Evolutionary conservation across 768 basidiomycete species (phyloP).

Genomic region (Russula vinacea): DNA sequence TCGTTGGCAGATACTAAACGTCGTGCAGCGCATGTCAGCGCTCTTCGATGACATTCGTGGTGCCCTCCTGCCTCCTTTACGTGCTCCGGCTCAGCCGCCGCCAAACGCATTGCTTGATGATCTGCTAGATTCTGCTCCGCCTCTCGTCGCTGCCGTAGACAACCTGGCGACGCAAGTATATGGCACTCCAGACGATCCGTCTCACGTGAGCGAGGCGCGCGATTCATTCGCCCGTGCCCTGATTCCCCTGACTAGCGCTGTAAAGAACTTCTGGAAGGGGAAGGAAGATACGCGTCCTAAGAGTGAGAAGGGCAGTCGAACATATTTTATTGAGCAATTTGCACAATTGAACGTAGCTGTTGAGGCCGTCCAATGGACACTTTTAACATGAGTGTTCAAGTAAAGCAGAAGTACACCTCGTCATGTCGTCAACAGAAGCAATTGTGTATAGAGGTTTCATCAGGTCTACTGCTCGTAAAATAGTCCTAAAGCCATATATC

Average conservation of each 20-base stretch:
- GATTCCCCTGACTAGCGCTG: slow-evolving; percentile 6
- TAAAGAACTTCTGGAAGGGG: slow-evolving; percentile 25
- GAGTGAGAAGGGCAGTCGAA: slow-evolving; percentile 11
- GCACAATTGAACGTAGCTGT: slow-evolving; percentile 20
- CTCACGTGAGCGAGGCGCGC: slow-evolving; percentile 13
- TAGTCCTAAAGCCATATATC: no score
- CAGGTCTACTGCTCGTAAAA: not conserved
- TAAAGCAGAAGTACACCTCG: not conserved
- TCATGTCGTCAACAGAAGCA: slow-evolving; percentile 1
- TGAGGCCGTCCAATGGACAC: slow-evolving; percentile 14
- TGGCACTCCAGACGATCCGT: slow-evolving; percentile 1
- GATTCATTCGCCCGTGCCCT: slow-evolving; percentile 24
- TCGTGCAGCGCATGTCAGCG: slow-evolving; percentile 11
- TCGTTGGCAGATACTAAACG: slow-evolving; percentile 12
- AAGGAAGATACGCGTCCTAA: slow-evolving; percentile 13
- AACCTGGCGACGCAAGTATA: slow-evolving; percentile 24
- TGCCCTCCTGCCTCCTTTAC: slow-evolving; percentile 8
- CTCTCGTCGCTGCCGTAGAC: slow-evolving; percentile 25
- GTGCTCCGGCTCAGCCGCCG: not conserved
- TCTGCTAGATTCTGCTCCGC: slow-evolving; percentile 21
- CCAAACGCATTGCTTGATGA: slow-evolving; percentile 22
- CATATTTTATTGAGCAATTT: slow-evolving; percentile 21
- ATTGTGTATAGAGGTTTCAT: not conserved
- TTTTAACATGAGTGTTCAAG: not conserved
- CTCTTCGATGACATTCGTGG: slow-evolving; percentile 14